phyloP scores from a whole-genome alignment of 495 filamentous ascomycete species.

The Usnea hakonensis region DNA sequence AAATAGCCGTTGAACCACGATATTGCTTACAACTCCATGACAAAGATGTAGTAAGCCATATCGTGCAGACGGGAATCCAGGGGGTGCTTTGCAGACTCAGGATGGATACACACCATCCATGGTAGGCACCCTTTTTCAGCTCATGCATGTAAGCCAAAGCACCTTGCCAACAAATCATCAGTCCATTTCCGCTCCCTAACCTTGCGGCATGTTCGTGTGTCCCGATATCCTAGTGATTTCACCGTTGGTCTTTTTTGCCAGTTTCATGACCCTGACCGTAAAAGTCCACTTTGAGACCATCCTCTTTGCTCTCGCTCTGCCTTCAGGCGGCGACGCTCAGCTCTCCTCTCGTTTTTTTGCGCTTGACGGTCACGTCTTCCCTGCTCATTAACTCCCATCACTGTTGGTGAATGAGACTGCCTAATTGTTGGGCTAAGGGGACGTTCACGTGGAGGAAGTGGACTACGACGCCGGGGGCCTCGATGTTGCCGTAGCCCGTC shows the following conservation, averaged over 20 bases:
- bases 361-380: conserved; percentile 7
- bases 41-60: neutral
- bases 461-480: conserved; percentile 1
- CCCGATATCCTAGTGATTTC: neutral
- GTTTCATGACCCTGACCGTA: neutral
- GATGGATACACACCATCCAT: neutral
- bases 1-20: neutral
- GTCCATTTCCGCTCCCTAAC: neutral
- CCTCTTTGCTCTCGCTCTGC: conserved; percentile 10
- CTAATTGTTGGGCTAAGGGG: conserved; percentile 1
- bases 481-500: conserved; percentile 1
- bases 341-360: conserved; percentile 10
- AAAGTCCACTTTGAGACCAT: neutral
- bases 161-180: neutral
- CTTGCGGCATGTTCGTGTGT: neutral
- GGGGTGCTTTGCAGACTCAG: neutral
- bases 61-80: neutral
- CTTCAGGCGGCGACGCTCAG: conserved; percentile 10
- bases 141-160: neutral
- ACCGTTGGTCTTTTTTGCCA: neutral
- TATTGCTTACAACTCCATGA: too few species aligned
- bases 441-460: neutral
- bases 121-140: neutral
- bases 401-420: conserved; percentile 7
- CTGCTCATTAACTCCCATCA: neutral